Evolutionary conservation across 345 rosid species (phyloP), one percentile per base, ranked within the genome.

Genomic region (Salix caprea): DNA sequence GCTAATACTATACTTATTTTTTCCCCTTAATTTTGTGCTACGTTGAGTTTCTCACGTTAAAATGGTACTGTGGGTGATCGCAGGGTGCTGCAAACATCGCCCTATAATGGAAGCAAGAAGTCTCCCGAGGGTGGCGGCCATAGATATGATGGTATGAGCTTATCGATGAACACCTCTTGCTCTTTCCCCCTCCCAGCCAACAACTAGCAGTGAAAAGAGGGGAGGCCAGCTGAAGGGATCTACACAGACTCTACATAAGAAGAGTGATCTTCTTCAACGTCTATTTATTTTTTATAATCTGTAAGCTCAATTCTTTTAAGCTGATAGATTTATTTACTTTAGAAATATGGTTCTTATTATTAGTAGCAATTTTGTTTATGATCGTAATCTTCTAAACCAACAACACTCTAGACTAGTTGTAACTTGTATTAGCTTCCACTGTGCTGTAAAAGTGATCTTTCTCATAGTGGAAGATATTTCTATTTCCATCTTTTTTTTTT

Each of bases 91-190:
- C 76, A 40, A 23, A 30, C 77, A 15, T 76, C 77, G 21, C 83
- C 83, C 1, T 80, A 80, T 58, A 67, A 48, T 46, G 50, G 18
- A 34, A 76, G 44, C 48, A 66, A 67, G 71, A 82, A 76, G 36
- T 75, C 77, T 39, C 44, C 34, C 0, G 71, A 73, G 4, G 37
- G 14, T 48, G 18, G 10, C 11, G 46, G 32, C 12, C 32, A 28
- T 52, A 69, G 50, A 66, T 70, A 30, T 28, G 72, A 76, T 14
- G 65, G 56, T 5, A 23, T 67, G 24, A 73, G 68, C 30, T 69
- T 78, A 18, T 69, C 74, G 5, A 77, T 84, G 75, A 84, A 76
- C 75, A 82, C 85, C 81, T 58, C 64, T 0, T 9, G 64, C 28
- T 58, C 64, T 65, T 60, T 60, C 74, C 80, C 74, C 79, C 66